Evolutionary conservation across 1,284 basidiomycete species (phyloP).

Genomic region (Exobasidium cylindrosporum): DNA sequence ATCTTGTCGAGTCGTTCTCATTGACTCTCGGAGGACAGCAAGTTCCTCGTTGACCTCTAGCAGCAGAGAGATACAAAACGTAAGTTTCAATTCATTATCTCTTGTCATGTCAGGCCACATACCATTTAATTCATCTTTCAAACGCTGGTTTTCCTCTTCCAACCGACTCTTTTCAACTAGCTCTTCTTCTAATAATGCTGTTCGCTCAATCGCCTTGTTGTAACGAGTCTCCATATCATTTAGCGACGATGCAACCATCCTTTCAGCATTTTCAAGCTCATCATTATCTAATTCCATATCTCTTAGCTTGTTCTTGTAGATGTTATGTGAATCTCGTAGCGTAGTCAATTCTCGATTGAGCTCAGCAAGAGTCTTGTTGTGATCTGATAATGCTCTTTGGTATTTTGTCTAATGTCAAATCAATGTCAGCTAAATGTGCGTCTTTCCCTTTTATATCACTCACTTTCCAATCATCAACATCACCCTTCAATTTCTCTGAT

Average conservation of each 20-base stretch:
- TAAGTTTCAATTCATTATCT: not conserved
- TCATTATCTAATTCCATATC: slow-evolving; percentile 54
- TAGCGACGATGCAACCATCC: slow-evolving; percentile 81
- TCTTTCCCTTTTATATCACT: not conserved
- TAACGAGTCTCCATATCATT: slow-evolving; percentile 89
- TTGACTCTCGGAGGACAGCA: slow-evolving; percentile 71
- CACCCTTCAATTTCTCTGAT: slow-evolving; percentile 37
- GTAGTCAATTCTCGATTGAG: slow-evolving; percentile 39
- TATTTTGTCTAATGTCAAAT: slow-evolving; percentile 33
- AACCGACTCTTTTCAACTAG: slow-evolving; percentile 83
- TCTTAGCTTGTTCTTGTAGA: slow-evolving; percentile 49
- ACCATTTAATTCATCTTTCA: slow-evolving; percentile 93
- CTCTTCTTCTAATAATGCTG: slow-evolving; percentile 93
- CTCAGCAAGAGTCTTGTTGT: slow-evolving; percentile 42
- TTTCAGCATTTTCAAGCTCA: slow-evolving; percentile 55
- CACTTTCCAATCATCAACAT: slow-evolving; percentile 51
- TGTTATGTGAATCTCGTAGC: slow-evolving; percentile 42
- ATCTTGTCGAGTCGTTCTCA: slow-evolving; percentile 17
- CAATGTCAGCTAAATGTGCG: not conserved
- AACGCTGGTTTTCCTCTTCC: slow-evolving; percentile 85
- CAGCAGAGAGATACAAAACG: not conserved
- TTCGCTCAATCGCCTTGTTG: slow-evolving; percentile 86
- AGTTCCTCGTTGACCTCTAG: slow-evolving; percentile 80
- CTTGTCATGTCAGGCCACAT: slow-evolving; percentile 29
- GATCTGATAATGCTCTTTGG: slow-evolving; percentile 42